Evolutionary conservation across 2,329 filamentous ascomycete species (phyloP).

Genomic region (Passalora sequoiae): DNA sequence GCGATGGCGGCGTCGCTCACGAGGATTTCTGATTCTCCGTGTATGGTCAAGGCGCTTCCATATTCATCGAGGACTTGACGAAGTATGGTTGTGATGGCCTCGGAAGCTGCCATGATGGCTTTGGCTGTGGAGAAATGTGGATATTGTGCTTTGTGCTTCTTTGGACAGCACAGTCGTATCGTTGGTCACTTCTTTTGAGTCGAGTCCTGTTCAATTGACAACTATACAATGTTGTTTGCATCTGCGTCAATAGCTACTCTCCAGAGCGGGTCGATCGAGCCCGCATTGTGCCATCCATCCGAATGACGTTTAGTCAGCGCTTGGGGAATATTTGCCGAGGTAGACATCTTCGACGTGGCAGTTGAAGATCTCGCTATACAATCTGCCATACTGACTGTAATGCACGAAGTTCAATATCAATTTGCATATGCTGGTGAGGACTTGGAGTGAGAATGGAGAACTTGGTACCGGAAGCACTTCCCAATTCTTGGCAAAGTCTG

Average conservation of each 20-base stretch:
- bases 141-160: background rate
- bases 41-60: background rate
- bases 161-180: too few relatives aligned
- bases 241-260: background rate
- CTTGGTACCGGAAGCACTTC: too few relatives aligned
- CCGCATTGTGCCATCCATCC: slow-evolving; percentile 2
- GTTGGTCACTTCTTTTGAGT: background rate
- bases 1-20: slow-evolving; percentile 22
- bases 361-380: too few relatives aligned
- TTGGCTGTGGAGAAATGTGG: background rate
- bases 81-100: background rate
- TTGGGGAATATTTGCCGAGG: background rate
- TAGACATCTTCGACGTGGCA: background rate
- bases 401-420: too few relatives aligned
- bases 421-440: too few relatives aligned
- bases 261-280: background rate
- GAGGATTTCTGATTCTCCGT: slow-evolving; percentile 19
- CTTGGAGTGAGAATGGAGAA: too few relatives aligned
- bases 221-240: background rate
- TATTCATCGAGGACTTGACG: slow-evolving; percentile 3
- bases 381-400: too few relatives aligned
- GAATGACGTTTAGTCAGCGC: slow-evolving; percentile 3
- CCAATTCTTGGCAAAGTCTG: too few relatives aligned
- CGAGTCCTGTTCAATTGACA: background rate
- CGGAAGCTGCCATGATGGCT: background rate